phyloP scores from a whole-genome alignment of 768 basidiomycete species.

The Goffeauzyma gilvescens region DNA sequence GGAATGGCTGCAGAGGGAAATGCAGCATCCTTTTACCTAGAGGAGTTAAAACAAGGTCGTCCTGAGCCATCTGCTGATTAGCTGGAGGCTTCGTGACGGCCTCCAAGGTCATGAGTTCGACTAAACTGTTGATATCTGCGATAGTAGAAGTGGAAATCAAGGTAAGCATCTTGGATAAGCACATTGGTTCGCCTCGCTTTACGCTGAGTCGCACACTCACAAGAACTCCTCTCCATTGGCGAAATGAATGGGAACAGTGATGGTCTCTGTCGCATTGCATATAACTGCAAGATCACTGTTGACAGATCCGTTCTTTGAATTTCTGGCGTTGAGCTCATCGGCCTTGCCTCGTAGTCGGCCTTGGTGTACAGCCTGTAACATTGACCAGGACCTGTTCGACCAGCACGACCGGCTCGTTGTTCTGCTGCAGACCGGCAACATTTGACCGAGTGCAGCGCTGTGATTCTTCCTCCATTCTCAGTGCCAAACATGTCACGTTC shows the following conservation, averaged over 20 bases:
- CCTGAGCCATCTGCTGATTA: too few species aligned
- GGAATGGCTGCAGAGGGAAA: slow-evolving; percentile 80
- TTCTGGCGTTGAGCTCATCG: slow-evolving; percentile 58
- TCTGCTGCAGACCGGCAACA: slow-evolving; percentile 61
- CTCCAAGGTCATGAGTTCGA: slow-evolving; percentile 50
- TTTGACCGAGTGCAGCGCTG: slow-evolving; percentile 5
- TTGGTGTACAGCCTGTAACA: slow-evolving; percentile 92
- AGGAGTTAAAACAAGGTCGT: slow-evolving; percentile 38
- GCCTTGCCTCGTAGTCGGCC: slow-evolving; percentile 49
- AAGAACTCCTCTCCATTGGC: slow-evolving; percentile 40
- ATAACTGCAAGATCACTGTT: slow-evolving; percentile 65
- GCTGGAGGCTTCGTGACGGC: slow-evolving; percentile 43
- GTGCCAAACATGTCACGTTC: slow-evolving; percentile 41
- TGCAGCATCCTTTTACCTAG: slow-evolving; percentile 65
- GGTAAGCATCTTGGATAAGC: too few species aligned
- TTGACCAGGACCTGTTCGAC: slow-evolving; percentile 69
- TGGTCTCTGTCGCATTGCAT: slow-evolving; percentile 61
- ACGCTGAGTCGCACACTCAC: too few species aligned
- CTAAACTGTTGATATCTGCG: slow-evolving; percentile 31
- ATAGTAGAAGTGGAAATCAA: too few species aligned
- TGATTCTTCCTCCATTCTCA: neutral
- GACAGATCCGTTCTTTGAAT: slow-evolving; percentile 73
- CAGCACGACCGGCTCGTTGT: slow-evolving; percentile 84
- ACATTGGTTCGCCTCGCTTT: too few species aligned
- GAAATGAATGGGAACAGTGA: slow-evolving; percentile 78